Conservation (phyloP, 2,329 filamentous ascomycete genomes). For the Colletotrichum somersetense region DNA sequence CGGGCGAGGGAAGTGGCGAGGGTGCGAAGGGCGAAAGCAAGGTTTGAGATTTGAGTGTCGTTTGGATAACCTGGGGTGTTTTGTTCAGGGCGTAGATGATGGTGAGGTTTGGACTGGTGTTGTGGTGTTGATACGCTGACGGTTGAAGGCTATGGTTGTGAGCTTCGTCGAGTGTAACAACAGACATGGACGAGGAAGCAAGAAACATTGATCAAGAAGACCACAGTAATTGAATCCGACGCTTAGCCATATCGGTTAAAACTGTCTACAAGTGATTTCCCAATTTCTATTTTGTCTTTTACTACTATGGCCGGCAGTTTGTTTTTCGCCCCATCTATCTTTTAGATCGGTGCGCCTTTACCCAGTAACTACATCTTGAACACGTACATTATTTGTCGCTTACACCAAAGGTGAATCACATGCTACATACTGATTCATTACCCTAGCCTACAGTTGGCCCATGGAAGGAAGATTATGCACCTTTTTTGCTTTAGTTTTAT, state of each 20-base stretch:
- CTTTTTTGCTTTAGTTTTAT: neutral
- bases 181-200: neutral
- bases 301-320: neutral
- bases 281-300: neutral
- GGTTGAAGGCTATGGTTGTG: neutral
- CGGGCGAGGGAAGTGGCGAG: slow-evolving; percentile 45
- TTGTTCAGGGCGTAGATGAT: neutral
- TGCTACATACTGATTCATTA: neutral
- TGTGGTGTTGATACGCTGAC: neutral
- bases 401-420: neutral
- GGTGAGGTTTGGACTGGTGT: neutral
- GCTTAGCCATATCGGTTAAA: neutral
- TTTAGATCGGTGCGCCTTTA: neutral
- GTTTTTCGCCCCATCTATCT: neutral
- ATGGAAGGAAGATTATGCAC: neutral
- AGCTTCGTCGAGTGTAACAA: neutral
- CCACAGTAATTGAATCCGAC: neutral
- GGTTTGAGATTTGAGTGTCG: slow-evolving; percentile 44
- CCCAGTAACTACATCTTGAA: neutral
- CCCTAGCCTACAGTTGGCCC: neutral
- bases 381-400: neutral
- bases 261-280: neutral
- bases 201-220: neutral
- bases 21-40: slow-evolving; percentile 53
- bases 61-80: neutral